Conservation (phyloP, 2,329 filamentous ascomycete species). For the Blastomyces gilchristii region DNA sequence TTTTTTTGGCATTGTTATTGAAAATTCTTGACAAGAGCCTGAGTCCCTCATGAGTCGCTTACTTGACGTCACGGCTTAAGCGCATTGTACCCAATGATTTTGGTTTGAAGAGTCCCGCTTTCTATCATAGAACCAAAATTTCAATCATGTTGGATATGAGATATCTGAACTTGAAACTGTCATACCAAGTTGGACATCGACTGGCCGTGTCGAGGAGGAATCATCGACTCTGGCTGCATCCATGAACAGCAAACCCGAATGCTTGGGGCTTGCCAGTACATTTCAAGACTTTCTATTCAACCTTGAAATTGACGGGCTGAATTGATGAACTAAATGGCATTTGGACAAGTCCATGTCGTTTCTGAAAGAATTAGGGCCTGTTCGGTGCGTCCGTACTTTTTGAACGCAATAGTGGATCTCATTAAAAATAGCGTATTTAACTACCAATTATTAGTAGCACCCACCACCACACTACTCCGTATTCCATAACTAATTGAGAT, state of each 20-base stretch:
- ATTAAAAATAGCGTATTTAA: too few relatives aligned
- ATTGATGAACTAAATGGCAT: background rate
- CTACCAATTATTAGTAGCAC: too few relatives aligned
- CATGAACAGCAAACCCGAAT: background rate
- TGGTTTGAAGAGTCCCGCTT: background rate
- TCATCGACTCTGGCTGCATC: background rate
- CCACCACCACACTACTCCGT: too few relatives aligned
- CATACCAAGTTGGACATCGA: background rate
- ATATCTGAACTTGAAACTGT: background rate
- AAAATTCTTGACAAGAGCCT: background rate
- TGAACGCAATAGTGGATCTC: too few relatives aligned
- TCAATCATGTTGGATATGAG: background rate
- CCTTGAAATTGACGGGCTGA: background rate
- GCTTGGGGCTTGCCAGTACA: background rate
- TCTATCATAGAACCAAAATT: background rate
- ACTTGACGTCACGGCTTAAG: background rate
- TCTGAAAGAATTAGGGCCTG: background rate
- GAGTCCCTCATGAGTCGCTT: background rate
- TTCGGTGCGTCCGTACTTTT: too few relatives aligned
- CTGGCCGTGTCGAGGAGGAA: background rate
- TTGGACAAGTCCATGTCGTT: background rate
- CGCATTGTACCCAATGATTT: background rate
- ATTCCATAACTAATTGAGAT: too few relatives aligned
- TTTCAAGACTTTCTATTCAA: background rate
- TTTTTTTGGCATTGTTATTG: too few relatives aligned